Evolutionary conservation across 106 monocot genomes (phyloP).

Genomic region (Apostasia ramifera): DNA sequence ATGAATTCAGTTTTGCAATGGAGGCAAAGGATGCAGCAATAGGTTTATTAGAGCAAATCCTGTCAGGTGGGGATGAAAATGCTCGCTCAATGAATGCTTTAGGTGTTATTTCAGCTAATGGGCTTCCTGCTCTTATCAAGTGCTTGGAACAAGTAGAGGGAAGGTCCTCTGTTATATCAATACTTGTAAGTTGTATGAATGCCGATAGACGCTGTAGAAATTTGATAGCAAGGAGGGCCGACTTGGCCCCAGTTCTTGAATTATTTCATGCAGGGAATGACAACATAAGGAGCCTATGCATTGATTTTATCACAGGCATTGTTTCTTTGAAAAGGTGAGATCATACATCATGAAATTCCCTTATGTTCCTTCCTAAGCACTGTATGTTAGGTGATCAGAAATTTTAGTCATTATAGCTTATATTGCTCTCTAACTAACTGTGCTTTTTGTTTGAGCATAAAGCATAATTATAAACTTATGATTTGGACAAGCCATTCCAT

Average conservation of each 20-base stretch:
- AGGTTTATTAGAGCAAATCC: conserved; percentile 29
- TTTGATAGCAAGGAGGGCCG: conserved; percentile 29
- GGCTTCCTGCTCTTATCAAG: conserved; percentile 36
- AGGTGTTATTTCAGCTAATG: conserved; percentile 28
- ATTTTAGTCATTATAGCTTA: too few species aligned
- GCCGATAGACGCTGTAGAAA: conserved; percentile 38
- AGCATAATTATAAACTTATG: background rate
- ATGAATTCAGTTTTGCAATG: conserved; percentile 23
- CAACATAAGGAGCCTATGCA: conserved; percentile 28
- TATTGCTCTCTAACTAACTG: background rate
- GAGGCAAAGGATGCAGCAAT: conserved; percentile 38
- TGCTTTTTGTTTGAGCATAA: background rate
- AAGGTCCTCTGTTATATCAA: conserved; percentile 27
- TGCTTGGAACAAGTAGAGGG: conserved; percentile 28
- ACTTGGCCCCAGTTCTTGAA: conserved; percentile 39
- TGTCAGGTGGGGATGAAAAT: conserved; percentile 33
- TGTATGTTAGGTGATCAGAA: too few species aligned
- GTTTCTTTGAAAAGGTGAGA: conserved; percentile 35
- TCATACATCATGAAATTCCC: background rate
- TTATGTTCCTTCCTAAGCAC: background rate
- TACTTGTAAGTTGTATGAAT: conserved; percentile 47
- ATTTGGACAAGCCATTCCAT: too few species aligned
- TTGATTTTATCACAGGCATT: conserved; percentile 44
- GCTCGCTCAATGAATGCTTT: conserved; percentile 24
- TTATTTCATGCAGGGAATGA: conserved; percentile 48